Evolutionary conservation across 1,284 basidiomycete species (phyloP), one percentile per base, ranked within the genome.

Genomic region (Leccinum subrobustum): DNA sequence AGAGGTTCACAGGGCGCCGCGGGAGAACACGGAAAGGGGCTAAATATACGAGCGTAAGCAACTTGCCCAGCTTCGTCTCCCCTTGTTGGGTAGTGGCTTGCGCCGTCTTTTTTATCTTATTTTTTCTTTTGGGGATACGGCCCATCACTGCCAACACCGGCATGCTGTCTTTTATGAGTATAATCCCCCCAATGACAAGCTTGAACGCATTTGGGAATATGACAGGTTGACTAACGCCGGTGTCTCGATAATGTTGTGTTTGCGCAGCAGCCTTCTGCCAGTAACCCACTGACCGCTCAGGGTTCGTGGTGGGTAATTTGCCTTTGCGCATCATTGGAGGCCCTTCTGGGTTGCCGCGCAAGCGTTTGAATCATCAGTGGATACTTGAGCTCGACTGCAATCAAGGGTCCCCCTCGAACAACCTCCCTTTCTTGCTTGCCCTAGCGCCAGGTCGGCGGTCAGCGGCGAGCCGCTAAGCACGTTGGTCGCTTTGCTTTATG

Each of bases 251-350:
- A 55, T 59, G 52, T 48, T 58, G 47, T 52, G 57, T 56, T 61
- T 44, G 60, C 70, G 62, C 70, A 66, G 67, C 68, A 66, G 48
- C 57, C 7, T 27, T 69, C 50, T 58, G 50, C 27, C 27, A 29
- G 20, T 44, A 50, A 53, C 57, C 54, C 59, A 58, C 29, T 29
- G 29, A 53, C 56, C 54, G 47, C 56, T 62, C 60, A 74, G 71
- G 68, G 70, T 57, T 71, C 47, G 48, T 20, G 42, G 42, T 44
- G 42, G 42, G 42, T 44, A 44, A 44, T 44, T 44, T 44, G 18
- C 42, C 42, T 44, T 44, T 18, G 42, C 6, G 18, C 11, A 44
- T 44, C 42, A 20, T 44, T 14, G 9, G 6, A 20, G 18, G 18
- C 0, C 42, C 42, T 44, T 44, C 42, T 20, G 42, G 42, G 35